Evolutionary conservation across 371 early-diverging fungal genomes (phyloP).

Genomic region (Lichtheimia ornata): DNA sequence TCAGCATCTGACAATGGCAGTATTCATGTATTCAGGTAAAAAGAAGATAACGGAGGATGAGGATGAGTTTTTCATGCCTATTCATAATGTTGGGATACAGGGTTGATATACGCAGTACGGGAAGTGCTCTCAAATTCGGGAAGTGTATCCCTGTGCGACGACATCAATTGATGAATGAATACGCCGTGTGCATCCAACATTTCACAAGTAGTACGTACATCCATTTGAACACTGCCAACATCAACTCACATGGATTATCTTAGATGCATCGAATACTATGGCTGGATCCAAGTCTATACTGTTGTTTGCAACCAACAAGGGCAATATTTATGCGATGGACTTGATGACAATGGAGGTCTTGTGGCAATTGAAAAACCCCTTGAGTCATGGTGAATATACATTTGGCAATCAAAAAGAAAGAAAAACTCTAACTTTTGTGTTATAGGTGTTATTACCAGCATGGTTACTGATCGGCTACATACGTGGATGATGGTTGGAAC

Average conservation of each 20-base stretch:
- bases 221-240: neutral
- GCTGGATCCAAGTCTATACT: constrained; percentile 74
- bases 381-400: constrained; percentile 50
- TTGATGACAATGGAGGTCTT: constrained; percentile 69
- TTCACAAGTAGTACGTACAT: constrained; percentile 64
- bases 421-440: neutral
- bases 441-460: constrained; percentile 67
- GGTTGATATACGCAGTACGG: constrained; percentile 41
- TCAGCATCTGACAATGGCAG: constrained; percentile 85
- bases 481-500: constrained; percentile 83
- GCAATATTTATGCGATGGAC: constrained; percentile 78
- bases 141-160: constrained; percentile 62
- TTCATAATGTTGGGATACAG: constrained; percentile 5
- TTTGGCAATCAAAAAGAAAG: neutral
- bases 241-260: neutral
- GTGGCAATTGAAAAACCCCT: constrained; percentile 65
- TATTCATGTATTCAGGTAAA: constrained; percentile 77
- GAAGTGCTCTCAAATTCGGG: constrained; percentile 57
- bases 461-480: constrained; percentile 66
- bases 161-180: constrained; percentile 64
- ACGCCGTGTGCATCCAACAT: constrained; percentile 71
- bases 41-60: neutral
- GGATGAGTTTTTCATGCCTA: neutral
- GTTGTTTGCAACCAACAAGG: constrained; percentile 77
- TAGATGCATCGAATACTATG: constrained; percentile 47